Conservation (phyloP, 2,329 filamentous ascomycete species). For the Phyllosticta citribraziliensis region DNA sequence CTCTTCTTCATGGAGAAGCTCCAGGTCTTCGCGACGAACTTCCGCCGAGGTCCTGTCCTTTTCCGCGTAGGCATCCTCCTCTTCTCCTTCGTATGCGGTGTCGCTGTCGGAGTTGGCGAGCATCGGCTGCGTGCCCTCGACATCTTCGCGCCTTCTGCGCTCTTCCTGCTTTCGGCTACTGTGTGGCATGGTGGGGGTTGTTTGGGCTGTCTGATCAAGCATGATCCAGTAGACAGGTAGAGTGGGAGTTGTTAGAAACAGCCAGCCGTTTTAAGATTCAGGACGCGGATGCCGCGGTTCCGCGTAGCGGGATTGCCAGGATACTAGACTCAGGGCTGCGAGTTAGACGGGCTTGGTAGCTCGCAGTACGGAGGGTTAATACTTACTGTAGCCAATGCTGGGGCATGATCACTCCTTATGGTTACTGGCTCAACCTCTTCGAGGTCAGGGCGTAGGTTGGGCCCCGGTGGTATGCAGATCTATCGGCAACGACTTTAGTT, state of each 20-base stretch:
- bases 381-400: neutral
- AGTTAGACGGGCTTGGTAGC: neutral
- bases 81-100: constrained; percentile 18
- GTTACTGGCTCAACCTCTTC: neutral
- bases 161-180: neutral
- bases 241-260: neutral
- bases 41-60: constrained; percentile 26
- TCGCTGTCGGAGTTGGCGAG: constrained; percentile 23
- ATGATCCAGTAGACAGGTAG: neutral
- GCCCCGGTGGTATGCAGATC: neutral
- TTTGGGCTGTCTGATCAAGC: neutral
- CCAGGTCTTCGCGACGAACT: constrained; percentile 25
- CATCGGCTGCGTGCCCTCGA: constrained; percentile 18
- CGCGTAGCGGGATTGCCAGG: neutral
- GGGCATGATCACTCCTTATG: neutral
- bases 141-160: constrained; percentile 47
- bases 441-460: neutral
- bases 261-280: neutral
- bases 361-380: neutral
- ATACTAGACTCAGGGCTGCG: neutral
- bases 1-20: constrained; percentile 37
- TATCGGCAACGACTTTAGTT: neutral
- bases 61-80: constrained; percentile 16
- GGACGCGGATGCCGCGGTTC: neutral
- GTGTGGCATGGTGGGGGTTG: neutral